Evolutionary conservation across 192 early-diverging fungal genomes (phyloP).

Genomic region (Backusella tuberculispora): DNA sequence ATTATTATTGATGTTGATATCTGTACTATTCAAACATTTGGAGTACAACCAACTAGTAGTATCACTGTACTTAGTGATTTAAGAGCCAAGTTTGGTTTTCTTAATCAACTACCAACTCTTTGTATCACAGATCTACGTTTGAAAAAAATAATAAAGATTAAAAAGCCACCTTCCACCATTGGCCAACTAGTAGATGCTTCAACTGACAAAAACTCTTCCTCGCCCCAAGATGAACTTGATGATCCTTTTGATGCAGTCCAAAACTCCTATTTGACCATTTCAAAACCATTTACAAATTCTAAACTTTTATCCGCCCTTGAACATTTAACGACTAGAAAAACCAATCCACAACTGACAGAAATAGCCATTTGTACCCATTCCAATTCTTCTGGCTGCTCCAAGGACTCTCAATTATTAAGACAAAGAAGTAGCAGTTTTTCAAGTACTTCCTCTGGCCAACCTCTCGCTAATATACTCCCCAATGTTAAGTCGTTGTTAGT

Average conservation of each 20-base stretch:
- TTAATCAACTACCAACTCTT: neutral
- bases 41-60: too few species aligned
- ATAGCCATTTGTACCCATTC: neutral
- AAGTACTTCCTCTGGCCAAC: neutral
- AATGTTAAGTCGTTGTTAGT: conserved; percentile 49
- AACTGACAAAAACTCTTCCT: too few species aligned
- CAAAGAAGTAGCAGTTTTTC: neutral
- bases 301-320: neutral
- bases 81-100: neutral
- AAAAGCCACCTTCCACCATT: neutral
- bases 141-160: neutral
- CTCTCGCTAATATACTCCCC: neutral
- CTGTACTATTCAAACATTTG: neutral
- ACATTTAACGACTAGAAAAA: too few species aligned
- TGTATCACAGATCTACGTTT: neutral
- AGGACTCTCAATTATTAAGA: neutral
- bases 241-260: too few species aligned
- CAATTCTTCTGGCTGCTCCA: neutral
- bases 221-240: too few species aligned
- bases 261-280: neutral
- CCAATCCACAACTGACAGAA: neutral
- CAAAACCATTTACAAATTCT: conserved; percentile 29
- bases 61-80: neutral
- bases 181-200: too few species aligned
- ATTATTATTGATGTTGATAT: conserved; percentile 24